Percentiles rank a stretch among this genome's conserved stretches.
Conservation (phyloP, 768 basidiomycete genomes). For the Trametes cingulata region DNA sequence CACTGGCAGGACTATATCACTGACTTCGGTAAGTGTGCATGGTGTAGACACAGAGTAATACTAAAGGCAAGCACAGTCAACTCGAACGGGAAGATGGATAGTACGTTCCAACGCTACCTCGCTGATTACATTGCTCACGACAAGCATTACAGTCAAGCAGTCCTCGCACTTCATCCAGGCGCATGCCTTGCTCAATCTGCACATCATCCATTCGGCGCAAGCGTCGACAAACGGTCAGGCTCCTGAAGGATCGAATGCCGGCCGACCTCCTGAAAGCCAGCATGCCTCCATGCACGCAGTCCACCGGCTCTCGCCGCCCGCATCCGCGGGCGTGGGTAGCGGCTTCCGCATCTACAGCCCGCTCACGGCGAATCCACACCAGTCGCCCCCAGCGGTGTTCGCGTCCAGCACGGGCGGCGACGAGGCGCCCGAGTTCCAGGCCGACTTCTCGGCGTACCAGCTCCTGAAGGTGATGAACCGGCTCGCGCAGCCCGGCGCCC, state of each 20-base stretch:
- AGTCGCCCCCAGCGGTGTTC: constrained; percentile 24
- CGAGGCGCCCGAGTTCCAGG: constrained; percentile 48
- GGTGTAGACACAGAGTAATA: not conserved
- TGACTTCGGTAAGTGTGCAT: constrained; percentile 56
- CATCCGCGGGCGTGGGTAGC: constrained; percentile 25
- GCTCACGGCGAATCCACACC: constrained; percentile 30
- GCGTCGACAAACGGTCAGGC: constrained; percentile 36
- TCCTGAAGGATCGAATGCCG: constrained; percentile 26
- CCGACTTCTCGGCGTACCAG: constrained; percentile 78
- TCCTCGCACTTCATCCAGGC: constrained; percentile 86
- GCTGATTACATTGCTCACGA: not conserved
- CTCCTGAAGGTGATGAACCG: constrained; percentile 81
- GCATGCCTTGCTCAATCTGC: constrained; percentile 78
- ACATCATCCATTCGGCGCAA: constrained; percentile 84
- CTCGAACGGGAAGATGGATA: constrained; percentile 66
- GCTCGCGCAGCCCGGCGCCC: constrained; percentile 62
- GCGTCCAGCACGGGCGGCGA: constrained; percentile 22
- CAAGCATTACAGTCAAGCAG: constrained; percentile 56
- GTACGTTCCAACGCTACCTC: constrained; percentile 42
- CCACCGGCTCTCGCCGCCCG: constrained; percentile 26
- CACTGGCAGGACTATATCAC: constrained; percentile 83
- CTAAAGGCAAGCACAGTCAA: constrained; percentile 50
- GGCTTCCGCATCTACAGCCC: constrained; percentile 42
- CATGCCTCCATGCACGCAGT: constrained; percentile 25
- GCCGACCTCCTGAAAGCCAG: constrained; percentile 24